A percentile compares a stretch with the other conserved stretches of the same genome.
These are phyloP conservation scores for Xylaria sp. DNA, from an alignment of 2,329 filamentous ascomycete genomes.

Conservation along the genomic window DNA sequence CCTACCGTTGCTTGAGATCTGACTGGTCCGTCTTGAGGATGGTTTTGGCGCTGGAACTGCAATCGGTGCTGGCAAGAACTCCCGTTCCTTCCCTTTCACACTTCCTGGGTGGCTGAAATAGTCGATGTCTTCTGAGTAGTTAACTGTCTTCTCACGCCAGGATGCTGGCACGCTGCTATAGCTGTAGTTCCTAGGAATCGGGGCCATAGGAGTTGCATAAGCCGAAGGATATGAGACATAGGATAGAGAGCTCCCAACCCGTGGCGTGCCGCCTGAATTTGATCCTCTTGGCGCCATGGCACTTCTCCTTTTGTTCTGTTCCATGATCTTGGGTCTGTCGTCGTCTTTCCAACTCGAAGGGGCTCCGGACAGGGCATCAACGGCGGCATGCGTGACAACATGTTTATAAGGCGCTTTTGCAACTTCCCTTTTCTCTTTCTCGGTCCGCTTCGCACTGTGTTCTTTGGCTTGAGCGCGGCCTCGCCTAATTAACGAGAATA, in stretches of 20 bases:
- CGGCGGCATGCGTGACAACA: constrained; percentile 63
- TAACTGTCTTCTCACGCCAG: constrained; percentile 26
- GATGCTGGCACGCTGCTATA: constrained; percentile 43
- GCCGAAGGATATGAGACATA: constrained; percentile 50
- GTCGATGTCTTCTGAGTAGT: constrained; percentile 20
- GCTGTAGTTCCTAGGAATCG: constrained; percentile 48
- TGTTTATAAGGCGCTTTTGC: constrained; percentile 57
- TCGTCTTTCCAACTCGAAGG: constrained; percentile 54
- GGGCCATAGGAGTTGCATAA: constrained; percentile 43
- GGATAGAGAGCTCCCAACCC: constrained; percentile 52
- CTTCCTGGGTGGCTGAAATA: constrained; percentile 22
- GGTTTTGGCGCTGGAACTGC: constrained; percentile 17
- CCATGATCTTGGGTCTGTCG: constrained; percentile 52
- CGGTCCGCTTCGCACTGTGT: constrained; percentile 50
- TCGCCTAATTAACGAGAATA: constrained; percentile 57
- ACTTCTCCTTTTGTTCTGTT: constrained; percentile 54
- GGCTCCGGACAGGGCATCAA: constrained; percentile 58
- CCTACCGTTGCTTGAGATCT: constrained; percentile 28
- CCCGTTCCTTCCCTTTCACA: constrained; percentile 34
- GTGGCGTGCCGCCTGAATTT: constrained; percentile 40
- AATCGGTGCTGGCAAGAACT: constrained; percentile 18
- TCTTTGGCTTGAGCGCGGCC: constrained; percentile 60
- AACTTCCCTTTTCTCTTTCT: constrained; percentile 48
- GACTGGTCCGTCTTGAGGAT: constrained; percentile 21
- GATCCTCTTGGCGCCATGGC: constrained; percentile 47